Evolutionary conservation across 768 basidiomycete species (phyloP).

Genomic region (Agaricus bisporus): DNA sequence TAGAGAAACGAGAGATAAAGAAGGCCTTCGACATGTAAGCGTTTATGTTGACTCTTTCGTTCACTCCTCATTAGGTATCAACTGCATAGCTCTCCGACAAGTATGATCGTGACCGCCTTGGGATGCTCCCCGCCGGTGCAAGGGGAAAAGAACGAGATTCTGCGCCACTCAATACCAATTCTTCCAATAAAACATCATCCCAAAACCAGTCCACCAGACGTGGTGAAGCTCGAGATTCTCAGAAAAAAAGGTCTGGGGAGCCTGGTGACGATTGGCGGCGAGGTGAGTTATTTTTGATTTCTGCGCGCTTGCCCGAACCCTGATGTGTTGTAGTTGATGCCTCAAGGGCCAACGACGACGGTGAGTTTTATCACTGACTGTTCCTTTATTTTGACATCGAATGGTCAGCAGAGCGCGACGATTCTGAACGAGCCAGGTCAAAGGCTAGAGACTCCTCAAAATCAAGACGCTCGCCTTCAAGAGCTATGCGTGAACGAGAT

Average conservation of each 20-base stretch:
- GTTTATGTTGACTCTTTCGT: constrained; percentile 6
- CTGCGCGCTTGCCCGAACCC: constrained; percentile 6
- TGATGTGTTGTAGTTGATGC: constrained; percentile 35
- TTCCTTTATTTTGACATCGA: constrained; percentile 17
- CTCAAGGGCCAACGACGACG: constrained; percentile 47
- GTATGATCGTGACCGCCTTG: constrained; percentile 77
- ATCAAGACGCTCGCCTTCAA: constrained; percentile 51
- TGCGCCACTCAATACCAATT: constrained; percentile 45
- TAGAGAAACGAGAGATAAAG: constrained; percentile 62
- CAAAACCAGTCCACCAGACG: constrained; percentile 37
- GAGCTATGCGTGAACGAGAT: constrained; percentile 43
- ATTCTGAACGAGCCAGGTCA: constrained; percentile 61
- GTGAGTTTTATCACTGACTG: constrained; percentile 30
- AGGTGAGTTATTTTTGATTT: constrained; percentile 41
- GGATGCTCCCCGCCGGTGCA: constrained; percentile 41
- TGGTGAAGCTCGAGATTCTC: constrained; percentile 50
- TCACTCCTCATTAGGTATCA: constrained; percentile 6
- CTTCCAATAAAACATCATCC: constrained; percentile 34
- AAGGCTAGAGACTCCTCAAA: constrained; percentile 58
- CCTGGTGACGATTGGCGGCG: constrained; percentile 80
- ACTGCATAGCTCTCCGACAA: constrained; percentile 72
- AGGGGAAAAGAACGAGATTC: constrained; percentile 65
- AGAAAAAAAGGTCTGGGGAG: constrained; percentile 68
- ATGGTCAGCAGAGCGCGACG: constrained; percentile 57
- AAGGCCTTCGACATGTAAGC: constrained; percentile 72